phyloP scores from a whole-genome alignment of 1,284 basidiomycete species.

The Coriolopsis trogii region DNA sequence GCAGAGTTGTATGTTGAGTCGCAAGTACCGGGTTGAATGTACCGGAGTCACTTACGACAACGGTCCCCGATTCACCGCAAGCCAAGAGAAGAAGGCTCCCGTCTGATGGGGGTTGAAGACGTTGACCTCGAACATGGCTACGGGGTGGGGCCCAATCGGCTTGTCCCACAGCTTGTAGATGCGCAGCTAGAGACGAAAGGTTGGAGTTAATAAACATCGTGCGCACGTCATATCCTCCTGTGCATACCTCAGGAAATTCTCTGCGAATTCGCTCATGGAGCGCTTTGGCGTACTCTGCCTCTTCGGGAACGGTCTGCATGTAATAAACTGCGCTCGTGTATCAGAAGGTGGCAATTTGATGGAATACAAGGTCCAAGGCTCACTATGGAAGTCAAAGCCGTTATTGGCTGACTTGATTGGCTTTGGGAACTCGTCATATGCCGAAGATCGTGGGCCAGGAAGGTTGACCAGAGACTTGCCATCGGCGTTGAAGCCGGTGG shows the following conservation, averaged over 20 bases:
- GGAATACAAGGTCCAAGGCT: conserved; percentile 24
- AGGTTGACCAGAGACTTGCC: conserved; percentile 61
- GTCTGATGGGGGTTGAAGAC: conserved; percentile 68
- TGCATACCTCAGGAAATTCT: conserved; percentile 70
- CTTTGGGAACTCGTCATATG: conserved; percentile 55
- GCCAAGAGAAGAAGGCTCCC: conserved; percentile 66
- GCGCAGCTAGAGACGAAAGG: conserved; percentile 48
- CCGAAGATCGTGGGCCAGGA: conserved; percentile 45
- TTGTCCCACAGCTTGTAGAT: conserved; percentile 68
- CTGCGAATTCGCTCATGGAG: conserved; percentile 64
- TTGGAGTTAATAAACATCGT: background rate
- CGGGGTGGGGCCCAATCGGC: conserved; percentile 66
- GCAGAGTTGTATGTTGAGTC: too few relatives aligned
- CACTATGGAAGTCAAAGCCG: conserved; percentile 72
- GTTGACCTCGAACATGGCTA: conserved; percentile 73
- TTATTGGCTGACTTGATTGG: conserved; percentile 57
- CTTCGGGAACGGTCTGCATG: conserved; percentile 47
- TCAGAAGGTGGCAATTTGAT: background rate
- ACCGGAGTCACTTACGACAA: conserved; percentile 55
- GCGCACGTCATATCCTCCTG: background rate
- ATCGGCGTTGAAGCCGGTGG: conserved; percentile 52
- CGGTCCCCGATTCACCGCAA: conserved; percentile 65
- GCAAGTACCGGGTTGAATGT: too few relatives aligned
- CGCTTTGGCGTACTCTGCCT: conserved; percentile 55
- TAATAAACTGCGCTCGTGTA: conserved; percentile 60